phyloP scores from a whole-genome alignment of 805 yeast species.

The Candida fluviatilis region DNA sequence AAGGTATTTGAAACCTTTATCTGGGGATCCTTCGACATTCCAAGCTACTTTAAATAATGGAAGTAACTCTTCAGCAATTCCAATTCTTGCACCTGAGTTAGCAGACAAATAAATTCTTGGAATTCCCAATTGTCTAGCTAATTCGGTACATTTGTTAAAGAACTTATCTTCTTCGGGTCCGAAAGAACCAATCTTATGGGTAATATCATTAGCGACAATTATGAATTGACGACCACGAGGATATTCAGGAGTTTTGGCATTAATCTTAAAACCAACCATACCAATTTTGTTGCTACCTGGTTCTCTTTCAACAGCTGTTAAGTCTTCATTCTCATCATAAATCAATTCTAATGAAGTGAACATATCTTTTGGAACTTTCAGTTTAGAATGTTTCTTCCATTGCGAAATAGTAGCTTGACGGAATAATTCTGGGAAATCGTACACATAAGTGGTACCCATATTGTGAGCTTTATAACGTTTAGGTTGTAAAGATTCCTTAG shows the following conservation, averaged over 20 bases:
- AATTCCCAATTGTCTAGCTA: constrained; percentile 84
- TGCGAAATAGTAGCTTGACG: constrained; percentile 82
- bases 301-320: constrained; percentile 89
- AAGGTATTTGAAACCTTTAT: constrained; percentile 86
- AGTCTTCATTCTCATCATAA: constrained; percentile 69
- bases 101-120: constrained; percentile 97
- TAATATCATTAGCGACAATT: constrained; percentile 94
- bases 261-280: constrained; percentile 93
- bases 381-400: constrained; percentile 70
- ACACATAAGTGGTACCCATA: constrained; percentile 97
- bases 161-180: constrained; percentile 95
- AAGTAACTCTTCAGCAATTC: constrained; percentile 93
- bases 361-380: constrained; percentile 69
- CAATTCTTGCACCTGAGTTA: constrained; percentile 98
- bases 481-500: constrained; percentile 96
- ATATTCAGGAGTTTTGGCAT: constrained; percentile 93
- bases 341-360: constrained; percentile 81
- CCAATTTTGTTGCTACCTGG: constrained; percentile 96
- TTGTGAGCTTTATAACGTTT: constrained; percentile 97
- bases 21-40: constrained; percentile 72
- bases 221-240: constrained; percentile 94
- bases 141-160: constrained; percentile 89
- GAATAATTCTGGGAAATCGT: constrained; percentile 98
- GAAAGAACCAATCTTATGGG: constrained; percentile 96
- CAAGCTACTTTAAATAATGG: constrained; percentile 90